Conservation (phyloP, 1,284 basidiomycete species). For the Austroboletus olivaceoglutinosus region DNA sequence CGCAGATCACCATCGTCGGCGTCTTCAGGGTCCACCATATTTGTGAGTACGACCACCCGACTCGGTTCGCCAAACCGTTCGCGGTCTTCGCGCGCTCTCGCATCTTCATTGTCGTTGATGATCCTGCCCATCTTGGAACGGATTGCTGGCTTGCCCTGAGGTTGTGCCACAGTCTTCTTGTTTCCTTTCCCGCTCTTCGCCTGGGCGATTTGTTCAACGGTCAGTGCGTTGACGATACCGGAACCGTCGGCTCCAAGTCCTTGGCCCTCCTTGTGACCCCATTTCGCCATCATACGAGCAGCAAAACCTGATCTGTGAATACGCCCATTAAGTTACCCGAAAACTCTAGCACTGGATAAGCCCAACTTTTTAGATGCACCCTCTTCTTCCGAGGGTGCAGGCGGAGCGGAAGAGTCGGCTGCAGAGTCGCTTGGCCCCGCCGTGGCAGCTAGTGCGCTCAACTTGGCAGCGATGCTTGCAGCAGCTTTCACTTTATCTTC, state of each 20-base stretch:
- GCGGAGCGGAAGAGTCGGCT: slow-evolving; percentile 19
- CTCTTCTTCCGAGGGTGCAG: slow-evolving; percentile 24
- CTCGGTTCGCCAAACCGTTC: slow-evolving; percentile 85
- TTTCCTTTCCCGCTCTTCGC: slow-evolving; percentile 30
- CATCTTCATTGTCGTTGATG: slow-evolving; percentile 82
- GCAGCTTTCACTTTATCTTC: slow-evolving; percentile 75
- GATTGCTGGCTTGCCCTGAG: slow-evolving; percentile 36
- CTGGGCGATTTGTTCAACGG: slow-evolving; percentile 62
- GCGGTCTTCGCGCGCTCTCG: slow-evolving; percentile 67
- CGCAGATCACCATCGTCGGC: slow-evolving; percentile 82
- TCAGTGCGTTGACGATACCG: slow-evolving; percentile 86
- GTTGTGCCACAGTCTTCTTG: slow-evolving; percentile 31
- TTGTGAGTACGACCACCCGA: slow-evolving; percentile 82
- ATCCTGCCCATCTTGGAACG: slow-evolving; percentile 78
- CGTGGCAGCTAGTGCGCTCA: slow-evolving; percentile 54
- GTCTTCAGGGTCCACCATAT: slow-evolving; percentile 82
- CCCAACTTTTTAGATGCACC: slow-evolving; percentile 35
- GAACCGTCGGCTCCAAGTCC: slow-evolving; percentile 81
- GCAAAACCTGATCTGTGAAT: slow-evolving; percentile 65
- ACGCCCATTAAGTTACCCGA: background rate
- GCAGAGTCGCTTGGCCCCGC: slow-evolving; percentile 15
- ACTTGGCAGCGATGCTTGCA: slow-evolving; percentile 74
- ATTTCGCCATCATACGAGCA: slow-evolving; percentile 84
- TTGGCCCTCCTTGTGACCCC: slow-evolving; percentile 92
- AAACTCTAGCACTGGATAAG: background rate